Percentiles rank a stretch among this genome's conserved stretches.
These are phyloP conservation scores for Hericium alpestre DNA, from an alignment of 768 basidiomycete genomes.

Conservation along the genomic window DNA sequence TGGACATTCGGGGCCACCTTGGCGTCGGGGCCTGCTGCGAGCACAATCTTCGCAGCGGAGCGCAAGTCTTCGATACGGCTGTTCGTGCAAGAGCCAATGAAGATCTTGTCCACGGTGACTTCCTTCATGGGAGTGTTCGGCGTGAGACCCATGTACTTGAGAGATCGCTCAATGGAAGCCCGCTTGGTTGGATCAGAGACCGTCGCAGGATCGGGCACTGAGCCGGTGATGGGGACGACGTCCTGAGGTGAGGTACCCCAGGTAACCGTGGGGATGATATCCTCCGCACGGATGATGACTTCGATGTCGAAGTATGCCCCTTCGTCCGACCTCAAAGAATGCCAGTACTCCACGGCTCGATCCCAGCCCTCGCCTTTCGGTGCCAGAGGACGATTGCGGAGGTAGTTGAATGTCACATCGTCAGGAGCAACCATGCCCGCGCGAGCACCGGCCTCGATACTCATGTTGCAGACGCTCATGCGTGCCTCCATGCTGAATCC, in stretches of 20 bases:
- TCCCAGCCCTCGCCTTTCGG: slow-evolving; percentile 54
- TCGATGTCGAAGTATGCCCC: slow-evolving; percentile 50
- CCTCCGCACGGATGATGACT: slow-evolving; percentile 46
- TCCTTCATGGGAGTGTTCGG: slow-evolving; percentile 45
- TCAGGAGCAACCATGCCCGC: slow-evolving; percentile 61
- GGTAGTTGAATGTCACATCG: slow-evolving; percentile 51
- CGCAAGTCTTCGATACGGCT: slow-evolving; percentile 57
- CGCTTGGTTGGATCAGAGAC: slow-evolving; percentile 35
- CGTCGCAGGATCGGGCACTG: slow-evolving; percentile 40
- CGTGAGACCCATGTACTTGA: slow-evolving; percentile 53
- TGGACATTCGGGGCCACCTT: slow-evolving; percentile 42
- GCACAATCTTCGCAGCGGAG: slow-evolving; percentile 45
- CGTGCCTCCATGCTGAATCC: slow-evolving; percentile 53
- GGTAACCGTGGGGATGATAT: slow-evolving; percentile 54
- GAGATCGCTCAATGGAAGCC: slow-evolving; percentile 37
- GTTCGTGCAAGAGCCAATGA: slow-evolving; percentile 63
- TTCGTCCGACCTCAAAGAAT: slow-evolving; percentile 41
- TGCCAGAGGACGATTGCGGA: slow-evolving; percentile 47
- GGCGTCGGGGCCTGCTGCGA: slow-evolving; percentile 38
- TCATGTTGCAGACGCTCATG: slow-evolving; percentile 58
- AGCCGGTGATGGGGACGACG: slow-evolving; percentile 46
- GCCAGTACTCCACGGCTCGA: slow-evolving; percentile 49
- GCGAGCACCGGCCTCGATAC: slow-evolving; percentile 55
- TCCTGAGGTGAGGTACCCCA: slow-evolving; percentile 63
- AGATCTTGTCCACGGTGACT: slow-evolving; percentile 53